Evolutionary conservation across 331 rosid genomes (phyloP), one percentile per base, ranked within the genome.

Genomic region (Ulmus americana): DNA sequence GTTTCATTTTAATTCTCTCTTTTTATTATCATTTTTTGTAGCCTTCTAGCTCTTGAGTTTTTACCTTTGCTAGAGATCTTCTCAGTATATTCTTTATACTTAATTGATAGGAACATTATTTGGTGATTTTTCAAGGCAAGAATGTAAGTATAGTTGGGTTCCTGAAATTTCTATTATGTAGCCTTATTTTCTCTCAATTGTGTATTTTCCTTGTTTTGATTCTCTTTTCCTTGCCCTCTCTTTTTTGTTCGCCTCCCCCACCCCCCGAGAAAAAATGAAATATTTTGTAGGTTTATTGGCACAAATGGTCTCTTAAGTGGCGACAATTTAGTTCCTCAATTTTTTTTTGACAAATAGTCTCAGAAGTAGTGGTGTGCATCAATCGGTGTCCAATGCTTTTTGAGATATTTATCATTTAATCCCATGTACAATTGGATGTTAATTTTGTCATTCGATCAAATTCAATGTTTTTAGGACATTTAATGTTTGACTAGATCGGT

Each of bases 91-190:
- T 5, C 28, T 6, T 56, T 8, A 39, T 22, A 52, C 64, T 51
- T 45, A 38, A 11, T 38, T 28, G 18, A 45, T 61, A 28, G 20
- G n/a, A 47, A 28, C 38, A 41, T 43, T 66, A 13, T 4, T 47
- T 65, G 65, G 72, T 66, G 61, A 50, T 11, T 11, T 11, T 6
- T 11, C 1, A 40, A 45, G 55, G 47, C 40, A 48, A 22, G 55
- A 59, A 59, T 28, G 63, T 51, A 18, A 38, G 14, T 35, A 46
- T 71, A 20, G 48, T 53, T 39, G 72, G 52, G 55, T 50, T 43
- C 2, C 48, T 39, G 59, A 47, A 1, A 5, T 40, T 18, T 59
- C 60, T 13, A 28, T 10, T 14, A 15, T 6, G 28, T 50, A 22
- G 8, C 55, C 6, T 42, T 9, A 6, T 9, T 14, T 8, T 20